phyloP scores from a whole-genome alignment of 257 asterid genomes.

The Plantago elongata region DNA sequence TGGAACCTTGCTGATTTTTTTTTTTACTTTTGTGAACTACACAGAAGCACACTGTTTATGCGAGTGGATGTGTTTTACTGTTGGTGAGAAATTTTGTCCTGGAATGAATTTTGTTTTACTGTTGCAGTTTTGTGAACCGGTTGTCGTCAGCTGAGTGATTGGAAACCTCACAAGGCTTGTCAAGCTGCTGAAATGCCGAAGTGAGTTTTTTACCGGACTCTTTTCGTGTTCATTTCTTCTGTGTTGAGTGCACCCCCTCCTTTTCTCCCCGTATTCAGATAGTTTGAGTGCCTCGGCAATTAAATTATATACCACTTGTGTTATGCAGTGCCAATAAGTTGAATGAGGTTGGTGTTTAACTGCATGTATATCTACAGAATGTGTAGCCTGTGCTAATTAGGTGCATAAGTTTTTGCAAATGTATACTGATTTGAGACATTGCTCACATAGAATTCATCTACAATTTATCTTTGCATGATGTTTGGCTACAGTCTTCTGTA shows the following conservation, averaged over 20 bases:
- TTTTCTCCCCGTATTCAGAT: no score
- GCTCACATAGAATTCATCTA: neutral
- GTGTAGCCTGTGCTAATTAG: no score
- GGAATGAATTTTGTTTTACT: constrained; percentile 13
- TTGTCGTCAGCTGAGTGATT: neutral
- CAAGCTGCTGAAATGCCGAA: constrained; percentile 24
- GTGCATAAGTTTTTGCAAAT: no score
- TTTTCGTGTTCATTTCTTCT: neutral
- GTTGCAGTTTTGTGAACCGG: constrained; percentile 14
- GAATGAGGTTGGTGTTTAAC: no score
- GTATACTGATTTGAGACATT: neutral
- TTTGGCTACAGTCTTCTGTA: neutral
- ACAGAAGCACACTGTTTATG: no score
- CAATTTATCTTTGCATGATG: neutral
- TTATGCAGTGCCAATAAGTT: neutral
- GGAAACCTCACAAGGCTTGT: constrained; percentile 12
- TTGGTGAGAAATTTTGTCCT: no score
- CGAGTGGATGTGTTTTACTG: no score
- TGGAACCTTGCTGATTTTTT: no score
- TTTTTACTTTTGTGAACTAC: no score
- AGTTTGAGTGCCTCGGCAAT: neutral
- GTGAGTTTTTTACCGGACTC: constrained; percentile 17
- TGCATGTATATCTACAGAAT: no score
- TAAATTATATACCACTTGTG: neutral
- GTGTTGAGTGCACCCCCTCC: neutral